These are phyloP conservation scores for Lepidopterella palustris DNA, from an alignment of 495 filamentous ascomycete genomes.

Conservation along the genomic window DNA sequence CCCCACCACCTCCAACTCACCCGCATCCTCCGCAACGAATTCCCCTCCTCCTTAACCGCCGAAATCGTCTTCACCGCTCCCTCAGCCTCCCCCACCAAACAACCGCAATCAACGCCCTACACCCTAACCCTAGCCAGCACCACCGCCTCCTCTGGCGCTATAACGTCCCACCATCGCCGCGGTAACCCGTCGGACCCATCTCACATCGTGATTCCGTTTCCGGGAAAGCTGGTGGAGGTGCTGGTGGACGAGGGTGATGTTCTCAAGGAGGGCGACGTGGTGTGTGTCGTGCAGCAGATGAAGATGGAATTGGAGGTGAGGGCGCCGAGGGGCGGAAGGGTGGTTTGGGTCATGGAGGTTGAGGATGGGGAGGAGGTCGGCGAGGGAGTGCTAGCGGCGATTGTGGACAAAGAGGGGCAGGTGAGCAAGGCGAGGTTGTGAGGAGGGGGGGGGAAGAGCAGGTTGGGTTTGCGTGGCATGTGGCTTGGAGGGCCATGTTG, in stretches of 20 bases:
- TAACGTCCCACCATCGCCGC: constrained; percentile 45
- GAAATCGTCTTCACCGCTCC: constrained; percentile 51
- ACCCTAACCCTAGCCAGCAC: constrained; percentile 44
- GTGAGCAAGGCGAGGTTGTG: neutral
- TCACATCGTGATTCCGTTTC: constrained; percentile 54
- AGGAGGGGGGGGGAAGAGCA: no score
- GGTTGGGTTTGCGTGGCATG: no score
- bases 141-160: constrained; percentile 43
- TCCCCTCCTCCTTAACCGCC: constrained; percentile 48
- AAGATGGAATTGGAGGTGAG: constrained; percentile 62
- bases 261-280: constrained; percentile 47
- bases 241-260: constrained; percentile 49
- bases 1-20: constrained; percentile 45
- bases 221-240: constrained; percentile 54
- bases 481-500: no score
- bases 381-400: constrained; percentile 50
- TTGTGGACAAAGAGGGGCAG: constrained; percentile 41
- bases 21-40: constrained; percentile 52
- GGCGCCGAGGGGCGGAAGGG: constrained; percentile 42
- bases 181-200: constrained; percentile 46
- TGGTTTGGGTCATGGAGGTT: constrained; percentile 51
- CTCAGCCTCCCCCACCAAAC: constrained; percentile 20
- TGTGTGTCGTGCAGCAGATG: constrained; percentile 62
- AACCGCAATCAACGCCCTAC: constrained; percentile 33
- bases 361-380: constrained; percentile 56